Evolutionary conservation across 257 asterid species (phyloP), one percentile per base, ranked within the genome.

Genomic region (Ligustrum vulgare): DNA sequence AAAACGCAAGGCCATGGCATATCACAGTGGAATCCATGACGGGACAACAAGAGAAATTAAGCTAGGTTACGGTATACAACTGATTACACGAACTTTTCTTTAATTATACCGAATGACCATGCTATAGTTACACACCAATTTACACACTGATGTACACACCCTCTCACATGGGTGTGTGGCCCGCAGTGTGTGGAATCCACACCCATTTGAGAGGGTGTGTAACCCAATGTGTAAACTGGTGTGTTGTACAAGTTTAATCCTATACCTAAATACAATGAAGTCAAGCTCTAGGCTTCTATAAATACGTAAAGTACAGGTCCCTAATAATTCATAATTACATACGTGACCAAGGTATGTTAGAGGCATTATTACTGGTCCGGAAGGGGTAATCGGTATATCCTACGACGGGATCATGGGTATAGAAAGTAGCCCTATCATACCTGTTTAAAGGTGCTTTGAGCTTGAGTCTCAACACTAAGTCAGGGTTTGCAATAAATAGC

Each of bases 361-460:
- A 76, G 31, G 66, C 68, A 2, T n/a, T 70, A 36, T 71, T 79
- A 15, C 68, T 60, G 47, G 72, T 31, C 73, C 89, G 67, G 75
- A 86, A 87, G 51, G 91, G 91, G 72, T 91, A 91, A 80, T 91
- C 94, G 0, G 94, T 91, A 58, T 86, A 91, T 18, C 94, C 94
- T 22, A 87, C 82, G 63, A 91, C 79, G 9, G 92, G 94, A 82
- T 91, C 96, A 0, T 78, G 80, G 0, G 94, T 91, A 35, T 91
- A 91, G 73, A 91, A 91, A 6, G 96, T 87, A 68, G 86, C 82
- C 83, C 96, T 78, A 18, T 78, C 72, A 8, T 91, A 87, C 88
- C 72, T 85, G 31, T 35, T 87, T 56, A 90, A 54, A 34, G 92
- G 90, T 8, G 90, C 91, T 32, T 84, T 69, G 1, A 75, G n/a